Conservation (phyloP, 2,329 filamentous ascomycete genomes). For the Cylindrodendrum hubeiense region DNA sequence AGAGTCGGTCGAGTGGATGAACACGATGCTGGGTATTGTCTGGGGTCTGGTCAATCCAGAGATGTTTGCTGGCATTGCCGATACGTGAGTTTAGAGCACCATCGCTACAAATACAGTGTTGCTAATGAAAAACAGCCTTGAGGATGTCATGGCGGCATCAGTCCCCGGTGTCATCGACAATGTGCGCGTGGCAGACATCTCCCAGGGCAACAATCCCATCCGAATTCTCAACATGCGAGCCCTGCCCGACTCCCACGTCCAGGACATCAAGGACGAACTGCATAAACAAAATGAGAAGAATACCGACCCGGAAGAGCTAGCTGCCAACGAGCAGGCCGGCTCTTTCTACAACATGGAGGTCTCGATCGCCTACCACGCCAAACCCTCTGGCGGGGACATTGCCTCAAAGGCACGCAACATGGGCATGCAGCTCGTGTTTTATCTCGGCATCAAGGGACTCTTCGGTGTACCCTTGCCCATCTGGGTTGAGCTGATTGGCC, state of each 20-base stretch:
- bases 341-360: slow-evolving; percentile 95
- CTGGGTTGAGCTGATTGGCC: slow-evolving; percentile 87
- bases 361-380: slow-evolving; percentile 91
- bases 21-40: slow-evolving; percentile 83
- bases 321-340: slow-evolving; percentile 89
- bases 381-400: slow-evolving; percentile 76
- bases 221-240: slow-evolving; percentile 89
- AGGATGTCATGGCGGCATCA: slow-evolving; percentile 96
- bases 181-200: slow-evolving; percentile 93
- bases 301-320: slow-evolving; percentile 88
- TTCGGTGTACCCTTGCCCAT: slow-evolving; percentile 91
- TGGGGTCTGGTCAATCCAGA: slow-evolving; percentile 97
- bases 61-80: slow-evolving; percentile 92
- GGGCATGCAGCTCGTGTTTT: slow-evolving; percentile 97
- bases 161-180: slow-evolving; percentile 93
- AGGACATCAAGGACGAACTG: slow-evolving; percentile 85
- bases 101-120: rapidly evolving
- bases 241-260: slow-evolving; percentile 81
- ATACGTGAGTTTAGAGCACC: slow-evolving; percentile 65
- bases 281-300: slow-evolving; percentile 82
- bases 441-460: slow-evolving; percentile 88
- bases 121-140: slow-evolving; percentile 46
- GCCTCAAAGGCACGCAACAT: slow-evolving; percentile 92
- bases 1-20: slow-evolving; percentile 97
- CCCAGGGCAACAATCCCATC: slow-evolving; percentile 91